A percentile compares a stretch with the other conserved stretches of the same genome.
phyloP scores from a whole-genome alignment of 148 eudicot species.

The Simmondsia chinensis region DNA sequence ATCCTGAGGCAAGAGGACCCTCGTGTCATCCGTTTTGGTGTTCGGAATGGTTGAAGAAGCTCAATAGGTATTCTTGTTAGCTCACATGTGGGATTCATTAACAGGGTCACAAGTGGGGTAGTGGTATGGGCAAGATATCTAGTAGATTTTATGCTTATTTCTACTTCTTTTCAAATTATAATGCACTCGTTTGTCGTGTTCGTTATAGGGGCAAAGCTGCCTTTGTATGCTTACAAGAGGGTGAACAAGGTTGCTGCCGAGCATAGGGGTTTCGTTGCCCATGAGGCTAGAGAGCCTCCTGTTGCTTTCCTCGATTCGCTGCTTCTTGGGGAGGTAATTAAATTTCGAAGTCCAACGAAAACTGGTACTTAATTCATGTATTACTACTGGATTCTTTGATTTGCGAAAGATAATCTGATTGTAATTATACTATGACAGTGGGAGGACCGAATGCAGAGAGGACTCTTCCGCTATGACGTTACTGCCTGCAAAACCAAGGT shows the following conservation, averaged over 20 bases:
- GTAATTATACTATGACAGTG: constrained; percentile 66
- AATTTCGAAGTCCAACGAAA: neutral
- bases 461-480: constrained; percentile 95
- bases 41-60: too few species aligned
- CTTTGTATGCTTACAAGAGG: constrained; percentile 66
- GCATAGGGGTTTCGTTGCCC: constrained; percentile 24
- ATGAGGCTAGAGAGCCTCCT: constrained; percentile 47
- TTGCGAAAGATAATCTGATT: too few species aligned
- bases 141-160: neutral
- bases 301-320: constrained; percentile 87
- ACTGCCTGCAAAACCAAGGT: constrained; percentile 98
- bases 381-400: constrained; percentile 1
- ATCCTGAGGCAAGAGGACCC: too few species aligned
- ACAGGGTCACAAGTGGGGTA: too few species aligned
- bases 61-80: too few species aligned
- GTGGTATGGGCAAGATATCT: neutral
- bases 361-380: neutral
- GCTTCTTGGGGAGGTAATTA: constrained; percentile 81
- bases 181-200: neutral
- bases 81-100: too few species aligned
- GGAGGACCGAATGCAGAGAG: constrained; percentile 89
- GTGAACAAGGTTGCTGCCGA: constrained; percentile 23
- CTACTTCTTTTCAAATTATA: neutral
- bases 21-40: too few species aligned
- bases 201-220: constrained; percentile 55